Evolutionary conservation across 1,284 basidiomycete species (phyloP), one percentile per base, ranked within the genome.

Genomic region (Ceratobasidium sp.): DNA sequence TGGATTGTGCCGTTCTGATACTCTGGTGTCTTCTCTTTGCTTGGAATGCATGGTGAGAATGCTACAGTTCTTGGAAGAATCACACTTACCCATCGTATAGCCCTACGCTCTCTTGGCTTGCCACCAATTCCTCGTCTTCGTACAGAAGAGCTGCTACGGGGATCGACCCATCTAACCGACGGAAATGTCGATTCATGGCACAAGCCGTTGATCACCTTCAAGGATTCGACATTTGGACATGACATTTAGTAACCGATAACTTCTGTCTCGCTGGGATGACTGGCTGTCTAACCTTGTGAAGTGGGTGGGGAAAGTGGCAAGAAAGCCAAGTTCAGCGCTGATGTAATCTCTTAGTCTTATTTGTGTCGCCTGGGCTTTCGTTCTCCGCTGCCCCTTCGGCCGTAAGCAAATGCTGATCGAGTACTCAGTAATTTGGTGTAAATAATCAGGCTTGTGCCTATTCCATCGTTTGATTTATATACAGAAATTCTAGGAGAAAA

Each of bases 1-100:
- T 94, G 88, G 1, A 93, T 82, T 0, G 88, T 88, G 36, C 95
- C 94, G 65, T 88, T 83, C 82, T 93, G 90, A 82, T 95, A 90
- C 63, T 88, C 84, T 54, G 89, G 84, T 24, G 93, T 86, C 84
- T 98, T 98, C 84, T 94, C 91, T 77, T 89, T 88, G 73, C 96
- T 97, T 81, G 48, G 77, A 29, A 27, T 47, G 6, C 31, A 65
- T 36, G 50, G 9, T 65, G 48, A 8, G 48, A 45, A 41, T 45
- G 36, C 57, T 15, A 48, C 31, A 22, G 41, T 6, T 19, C 51
- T 14, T 33, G 54, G 71, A 27, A 50, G 14, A 29, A 2, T 3
- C 22, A 78, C 17, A 84, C 91, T 79, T 82, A 96, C 95, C 93
- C 94, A 79, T 96, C 92, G 80, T 98, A 98, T 75, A 98, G 90